phyloP scores from a whole-genome alignment of 2,329 filamentous ascomycete species.

The Fusarium sp. region DNA sequence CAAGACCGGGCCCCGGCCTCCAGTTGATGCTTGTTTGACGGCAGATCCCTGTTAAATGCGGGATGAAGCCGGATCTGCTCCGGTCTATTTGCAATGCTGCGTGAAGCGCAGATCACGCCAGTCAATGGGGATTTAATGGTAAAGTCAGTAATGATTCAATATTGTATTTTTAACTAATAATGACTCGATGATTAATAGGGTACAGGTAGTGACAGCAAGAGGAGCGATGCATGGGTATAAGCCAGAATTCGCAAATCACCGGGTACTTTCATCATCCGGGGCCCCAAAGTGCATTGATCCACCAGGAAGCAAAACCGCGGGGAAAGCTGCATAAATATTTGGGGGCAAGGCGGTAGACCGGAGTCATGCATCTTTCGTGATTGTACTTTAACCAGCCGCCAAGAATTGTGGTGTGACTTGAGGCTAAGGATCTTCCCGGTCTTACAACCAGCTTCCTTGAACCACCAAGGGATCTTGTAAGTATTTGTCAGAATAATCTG shows the following conservation, averaged over 20 bases:
- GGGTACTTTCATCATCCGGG: constrained; percentile 24
- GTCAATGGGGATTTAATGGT: too few relatives aligned
- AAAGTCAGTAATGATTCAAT: background rate
- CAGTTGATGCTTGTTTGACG: constrained; percentile 23
- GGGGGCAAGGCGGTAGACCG: constrained; percentile 14
- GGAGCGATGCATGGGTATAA: constrained; percentile 20
- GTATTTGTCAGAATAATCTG: background rate
- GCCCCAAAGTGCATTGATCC: constrained; percentile 22
- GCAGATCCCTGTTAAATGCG: constrained; percentile 23
- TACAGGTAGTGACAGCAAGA: constrained; percentile 16
- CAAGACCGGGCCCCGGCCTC: constrained; percentile 16
- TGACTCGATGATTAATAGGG: background rate
- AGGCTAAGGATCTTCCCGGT: background rate
- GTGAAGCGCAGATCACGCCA: background rate
- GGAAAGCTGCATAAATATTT: constrained; percentile 14
- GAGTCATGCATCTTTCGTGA: background rate
- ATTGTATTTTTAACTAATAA: background rate
- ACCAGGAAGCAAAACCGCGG: constrained; percentile 22
- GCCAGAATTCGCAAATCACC: constrained; percentile 27
- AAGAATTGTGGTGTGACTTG: constrained; percentile 36
- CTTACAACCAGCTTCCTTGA: constrained; percentile 33
- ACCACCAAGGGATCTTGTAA: constrained; percentile 5
- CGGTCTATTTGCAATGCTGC: constrained; percentile 8
- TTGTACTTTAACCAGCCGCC: constrained; percentile 20
- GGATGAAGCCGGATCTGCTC: constrained; percentile 19